Conservation (phyloP, 495 filamentous ascomycete species). For the Penicillium tannophilum region DNA sequence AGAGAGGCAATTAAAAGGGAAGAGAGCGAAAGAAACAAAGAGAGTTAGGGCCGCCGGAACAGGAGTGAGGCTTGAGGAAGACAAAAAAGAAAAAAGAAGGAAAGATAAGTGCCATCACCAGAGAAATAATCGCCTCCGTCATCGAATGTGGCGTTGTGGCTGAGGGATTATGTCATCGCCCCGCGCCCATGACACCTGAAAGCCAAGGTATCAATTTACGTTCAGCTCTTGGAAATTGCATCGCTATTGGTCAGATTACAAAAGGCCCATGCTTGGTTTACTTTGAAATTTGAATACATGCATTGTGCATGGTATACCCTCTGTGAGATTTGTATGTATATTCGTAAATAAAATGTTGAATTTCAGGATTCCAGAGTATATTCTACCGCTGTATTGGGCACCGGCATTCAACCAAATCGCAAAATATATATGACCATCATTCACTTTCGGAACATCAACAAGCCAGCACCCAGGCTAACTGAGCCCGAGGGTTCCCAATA, state of each 20-base stretch:
- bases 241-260: not conserved
- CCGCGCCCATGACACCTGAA: not conserved
- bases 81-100: slow-evolving; percentile 12
- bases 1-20: slow-evolving; percentile 10
- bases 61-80: slow-evolving; percentile 5
- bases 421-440: too few relatives aligned
- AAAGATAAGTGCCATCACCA: slow-evolving; percentile 22
- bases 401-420: too few relatives aligned
- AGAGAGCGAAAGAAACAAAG: slow-evolving; percentile 8
- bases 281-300: too few relatives aligned
- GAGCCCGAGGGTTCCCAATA: too few relatives aligned
- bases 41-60: slow-evolving; percentile 8
- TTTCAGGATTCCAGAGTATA: too few relatives aligned
- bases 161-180: slow-evolving; percentile 17
- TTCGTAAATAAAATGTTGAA: too few relatives aligned
- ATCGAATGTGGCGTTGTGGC: slow-evolving; percentile 34
- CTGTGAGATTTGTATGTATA: too few relatives aligned
- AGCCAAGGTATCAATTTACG: not conserved
- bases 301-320: too few relatives aligned
- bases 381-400: too few relatives aligned
- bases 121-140: slow-evolving; percentile 31
- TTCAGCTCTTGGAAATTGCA: not conserved
- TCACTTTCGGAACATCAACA: too few relatives aligned
- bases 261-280: not conserved
- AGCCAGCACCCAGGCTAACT: too few relatives aligned